phyloP scores from a whole-genome alignment of 805 yeast genomes.

The Saccharomycopsis fodiens region DNA sequence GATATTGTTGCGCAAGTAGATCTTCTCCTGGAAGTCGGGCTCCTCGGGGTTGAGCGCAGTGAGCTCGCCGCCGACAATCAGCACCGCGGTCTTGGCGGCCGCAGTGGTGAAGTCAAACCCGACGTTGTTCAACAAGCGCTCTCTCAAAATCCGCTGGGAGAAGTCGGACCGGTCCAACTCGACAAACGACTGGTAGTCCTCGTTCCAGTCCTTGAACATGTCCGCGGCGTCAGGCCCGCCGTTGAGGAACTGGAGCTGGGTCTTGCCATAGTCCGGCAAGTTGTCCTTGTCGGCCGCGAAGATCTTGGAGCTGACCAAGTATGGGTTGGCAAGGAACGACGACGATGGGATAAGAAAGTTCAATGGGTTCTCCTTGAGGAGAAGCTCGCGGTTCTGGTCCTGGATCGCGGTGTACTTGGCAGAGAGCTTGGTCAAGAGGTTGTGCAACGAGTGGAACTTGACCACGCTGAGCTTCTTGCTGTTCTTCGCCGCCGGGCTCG shows the following conservation, averaged over 20 bases:
- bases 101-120: constrained; percentile 68
- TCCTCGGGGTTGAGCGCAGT: constrained; percentile 78
- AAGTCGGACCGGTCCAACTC: constrained; percentile 57
- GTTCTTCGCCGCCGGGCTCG: constrained; percentile 34
- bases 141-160: constrained; percentile 66
- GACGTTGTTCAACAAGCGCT: constrained; percentile 62
- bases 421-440: constrained; percentile 58
- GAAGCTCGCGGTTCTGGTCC: constrained; percentile 39
- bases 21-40: constrained; percentile 43
- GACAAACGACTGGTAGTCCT: constrained; percentile 75
- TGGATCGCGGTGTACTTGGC: constrained; percentile 51
- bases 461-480: constrained; percentile 23
- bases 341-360: constrained; percentile 56
- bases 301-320: constrained; percentile 45
- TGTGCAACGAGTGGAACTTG: constrained; percentile 46
- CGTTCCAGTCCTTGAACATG: constrained; percentile 74
- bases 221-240: constrained; percentile 58
- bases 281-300: constrained; percentile 22
- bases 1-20: constrained; percentile 73
- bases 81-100: constrained; percentile 74
- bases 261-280: constrained; percentile 26
- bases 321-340: constrained; percentile 59
- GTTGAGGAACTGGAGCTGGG: constrained; percentile 28
- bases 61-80: constrained; percentile 66
- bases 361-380: constrained; percentile 41